Conservation (phyloP, 1,284 basidiomycete genomes). For the Salmacisia buchloeana region DNA sequence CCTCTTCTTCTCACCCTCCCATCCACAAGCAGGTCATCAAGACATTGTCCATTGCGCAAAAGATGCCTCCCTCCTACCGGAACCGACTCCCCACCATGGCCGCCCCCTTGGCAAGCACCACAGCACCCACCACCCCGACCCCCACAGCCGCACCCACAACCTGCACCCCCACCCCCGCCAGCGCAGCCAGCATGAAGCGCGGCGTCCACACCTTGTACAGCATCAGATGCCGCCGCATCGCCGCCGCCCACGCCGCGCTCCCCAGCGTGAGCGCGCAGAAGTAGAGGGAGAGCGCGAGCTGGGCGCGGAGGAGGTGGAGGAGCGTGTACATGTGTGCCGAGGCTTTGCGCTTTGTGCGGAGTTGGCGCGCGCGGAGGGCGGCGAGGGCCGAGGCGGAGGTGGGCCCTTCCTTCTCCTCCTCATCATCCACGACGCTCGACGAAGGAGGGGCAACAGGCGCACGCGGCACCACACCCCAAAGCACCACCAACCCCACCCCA, state of each 20-base stretch:
- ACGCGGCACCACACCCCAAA: constrained; percentile 78
- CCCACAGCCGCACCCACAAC: constrained; percentile 26
- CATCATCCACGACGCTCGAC: background rate
- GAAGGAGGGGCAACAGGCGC: constrained; percentile 15
- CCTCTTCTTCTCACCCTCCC: background rate
- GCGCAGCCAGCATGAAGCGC: constrained; percentile 73
- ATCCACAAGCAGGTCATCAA: background rate
- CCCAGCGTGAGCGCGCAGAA: constrained; percentile 63
- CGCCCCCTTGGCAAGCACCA: constrained; percentile 8
- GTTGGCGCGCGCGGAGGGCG: background rate
- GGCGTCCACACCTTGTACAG: constrained; percentile 99
- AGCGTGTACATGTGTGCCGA: constrained; percentile 14
- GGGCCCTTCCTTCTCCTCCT: background rate
- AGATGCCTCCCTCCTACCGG: background rate
- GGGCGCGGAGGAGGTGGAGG: constrained; percentile 53
- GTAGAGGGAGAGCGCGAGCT: constrained; percentile 66
- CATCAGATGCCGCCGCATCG: constrained; percentile 85
- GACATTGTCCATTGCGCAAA: background rate
- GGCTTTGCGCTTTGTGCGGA: background rate
- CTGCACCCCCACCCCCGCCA: constrained; percentile 54
- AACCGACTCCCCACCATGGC: constrained; percentile 6
- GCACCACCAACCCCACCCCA: constrained; percentile 65
- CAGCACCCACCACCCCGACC: background rate
- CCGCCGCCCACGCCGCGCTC: constrained; percentile 67
- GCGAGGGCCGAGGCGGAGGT: background rate